Evolutionary conservation across 257 asterid genomes (phyloP).

Genomic region (Coffea eugenioides): DNA sequence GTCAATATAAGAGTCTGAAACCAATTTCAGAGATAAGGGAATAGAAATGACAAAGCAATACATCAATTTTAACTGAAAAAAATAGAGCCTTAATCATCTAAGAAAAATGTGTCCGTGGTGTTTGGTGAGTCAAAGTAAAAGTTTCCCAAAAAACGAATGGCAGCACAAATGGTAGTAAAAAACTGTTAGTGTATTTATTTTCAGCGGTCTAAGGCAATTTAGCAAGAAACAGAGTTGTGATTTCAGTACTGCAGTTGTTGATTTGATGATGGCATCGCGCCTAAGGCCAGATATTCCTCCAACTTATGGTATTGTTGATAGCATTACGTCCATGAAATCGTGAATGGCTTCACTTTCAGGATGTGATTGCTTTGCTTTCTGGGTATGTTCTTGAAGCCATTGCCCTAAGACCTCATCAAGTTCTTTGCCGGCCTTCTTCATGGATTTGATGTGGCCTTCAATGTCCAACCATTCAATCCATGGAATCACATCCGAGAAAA

Average conservation of each 20-base stretch:
- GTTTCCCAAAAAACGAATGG: too few species aligned
- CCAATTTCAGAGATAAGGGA: too few species aligned
- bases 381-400: constrained; percentile 48
- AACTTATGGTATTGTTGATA: constrained; percentile 10
- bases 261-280: constrained; percentile 46
- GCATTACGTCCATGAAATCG: constrained; percentile 42
- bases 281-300: constrained; percentile 21
- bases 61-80: too few species aligned
- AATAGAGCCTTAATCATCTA: too few species aligned
- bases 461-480: constrained; percentile 58
- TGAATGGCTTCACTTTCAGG: constrained; percentile 10
- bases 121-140: too few species aligned
- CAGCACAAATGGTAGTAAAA: not conserved
- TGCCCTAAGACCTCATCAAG: constrained; percentile 36
- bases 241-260: constrained; percentile 39
- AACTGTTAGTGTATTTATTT: too few species aligned
- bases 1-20: too few species aligned
- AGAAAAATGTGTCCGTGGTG: too few species aligned
- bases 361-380: constrained; percentile 10
- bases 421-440: constrained; percentile 38
- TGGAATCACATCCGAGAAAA: constrained; percentile 55
- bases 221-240: not conserved
- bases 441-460: constrained; percentile 46
- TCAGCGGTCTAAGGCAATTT: not conserved
- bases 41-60: too few species aligned